Conservation (phyloP, 78 protist genomes). For the Dictyostelium intermedium region DNA sequence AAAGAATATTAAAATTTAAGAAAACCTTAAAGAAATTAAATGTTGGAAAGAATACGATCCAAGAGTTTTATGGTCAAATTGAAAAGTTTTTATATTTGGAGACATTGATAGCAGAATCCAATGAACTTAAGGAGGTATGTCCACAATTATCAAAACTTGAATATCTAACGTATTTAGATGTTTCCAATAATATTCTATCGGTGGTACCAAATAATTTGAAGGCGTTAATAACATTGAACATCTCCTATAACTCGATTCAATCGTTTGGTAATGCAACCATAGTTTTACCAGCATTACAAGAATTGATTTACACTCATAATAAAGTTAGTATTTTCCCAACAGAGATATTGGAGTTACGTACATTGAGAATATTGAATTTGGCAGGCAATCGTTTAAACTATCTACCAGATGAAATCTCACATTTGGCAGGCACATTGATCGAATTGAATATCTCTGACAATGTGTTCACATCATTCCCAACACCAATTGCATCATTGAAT, state of each 20-base stretch:
- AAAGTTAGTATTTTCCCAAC: conserved; percentile 65
- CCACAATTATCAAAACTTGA: conserved; percentile 28
- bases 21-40: conserved; percentile 42
- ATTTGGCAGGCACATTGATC: neutral
- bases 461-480: conserved; percentile 57
- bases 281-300: conserved; percentile 28
- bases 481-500: conserved; percentile 32
- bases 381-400: conserved; percentile 57
- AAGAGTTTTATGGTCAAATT: conserved; percentile 26
- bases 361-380: conserved; percentile 6
- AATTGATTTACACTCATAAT: conserved; percentile 48
- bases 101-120: conserved; percentile 47
- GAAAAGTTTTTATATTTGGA: conserved; percentile 21
- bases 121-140: conserved; percentile 38
- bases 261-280: conserved; percentile 1
- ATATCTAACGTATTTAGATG: neutral
- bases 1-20: conserved; percentile 28
- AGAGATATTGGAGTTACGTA: conserved; percentile 49
- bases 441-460: conserved; percentile 46
- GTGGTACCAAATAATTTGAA: conserved; percentile 51
- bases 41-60: conserved; percentile 66
- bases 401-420: conserved; percentile 53
- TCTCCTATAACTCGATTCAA: conserved; percentile 10
- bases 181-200: conserved; percentile 54
- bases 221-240: conserved; percentile 3